A percentile compares a stretch with the other conserved stretches of the same genome.
phyloP scores from a whole-genome alignment of 2,329 filamentous ascomycete genomes.

The Lecanosticta acicola region DNA sequence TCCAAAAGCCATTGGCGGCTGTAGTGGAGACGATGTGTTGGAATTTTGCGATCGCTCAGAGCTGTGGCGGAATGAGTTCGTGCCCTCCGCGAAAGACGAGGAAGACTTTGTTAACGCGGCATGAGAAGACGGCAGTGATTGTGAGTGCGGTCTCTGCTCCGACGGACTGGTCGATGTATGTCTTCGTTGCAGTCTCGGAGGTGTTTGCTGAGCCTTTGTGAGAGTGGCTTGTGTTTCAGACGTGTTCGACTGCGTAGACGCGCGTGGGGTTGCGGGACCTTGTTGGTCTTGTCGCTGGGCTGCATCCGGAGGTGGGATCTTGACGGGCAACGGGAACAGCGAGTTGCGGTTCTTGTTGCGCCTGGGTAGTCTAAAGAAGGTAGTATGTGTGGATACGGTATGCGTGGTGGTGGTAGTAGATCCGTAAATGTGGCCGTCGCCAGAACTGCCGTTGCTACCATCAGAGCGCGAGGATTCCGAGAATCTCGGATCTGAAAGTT shows the following conservation, averaged over 20 bases:
- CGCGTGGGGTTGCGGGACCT: constrained; percentile 34
- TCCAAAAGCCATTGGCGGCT: constrained; percentile 54
- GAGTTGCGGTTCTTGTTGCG: constrained; percentile 69
- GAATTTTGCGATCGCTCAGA: constrained; percentile 65
- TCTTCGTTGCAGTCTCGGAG: constrained; percentile 19
- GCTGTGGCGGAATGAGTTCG: constrained; percentile 52
- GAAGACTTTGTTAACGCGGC: constrained; percentile 47
- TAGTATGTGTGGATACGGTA: constrained; percentile 54
- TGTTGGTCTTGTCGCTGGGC: constrained; percentile 37
- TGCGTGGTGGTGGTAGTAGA: constrained; percentile 58
- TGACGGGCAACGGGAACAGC: constrained; percentile 84
- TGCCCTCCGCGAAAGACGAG: constrained; percentile 43
- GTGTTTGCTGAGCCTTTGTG: constrained; percentile 13
- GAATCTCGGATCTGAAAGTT: constrained; percentile 41
- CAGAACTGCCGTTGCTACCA: constrained; percentile 51
- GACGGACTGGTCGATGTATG: constrained; percentile 26
- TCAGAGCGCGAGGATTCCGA: constrained; percentile 91
- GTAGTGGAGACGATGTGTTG: constrained; percentile 50
- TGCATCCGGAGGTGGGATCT: constrained; percentile 49
- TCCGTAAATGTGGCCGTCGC: constrained; percentile 55
- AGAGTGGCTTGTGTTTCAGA: constrained; percentile 18
- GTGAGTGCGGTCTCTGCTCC: constrained; percentile 17
- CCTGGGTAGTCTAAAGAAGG: constrained; percentile 76
- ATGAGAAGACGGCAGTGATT: constrained; percentile 38
- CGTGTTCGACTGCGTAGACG: constrained; percentile 29